These are phyloP conservation scores for Gymnopus androsaceus DNA, from an alignment of 1,284 basidiomycete species.

Conservation along the genomic window DNA sequence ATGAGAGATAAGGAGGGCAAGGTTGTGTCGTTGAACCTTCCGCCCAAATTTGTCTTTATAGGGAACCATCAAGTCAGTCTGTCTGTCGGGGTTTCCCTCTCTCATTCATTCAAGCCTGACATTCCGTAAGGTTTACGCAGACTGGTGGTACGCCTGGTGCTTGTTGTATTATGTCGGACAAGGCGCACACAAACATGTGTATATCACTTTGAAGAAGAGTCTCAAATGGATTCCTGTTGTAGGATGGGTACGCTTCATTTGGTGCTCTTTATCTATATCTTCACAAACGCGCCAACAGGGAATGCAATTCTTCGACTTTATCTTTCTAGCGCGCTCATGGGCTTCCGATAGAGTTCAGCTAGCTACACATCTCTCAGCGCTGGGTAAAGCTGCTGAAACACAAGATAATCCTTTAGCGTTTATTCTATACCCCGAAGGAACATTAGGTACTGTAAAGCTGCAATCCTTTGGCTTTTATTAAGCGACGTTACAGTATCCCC, in stretches of 20 bases:
- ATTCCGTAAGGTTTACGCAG: slow-evolving; percentile 72
- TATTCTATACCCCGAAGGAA: slow-evolving; percentile 92
- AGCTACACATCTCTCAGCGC: slow-evolving; percentile 54
- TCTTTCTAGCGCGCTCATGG: slow-evolving; percentile 66
- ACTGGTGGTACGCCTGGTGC: slow-evolving; percentile 94
- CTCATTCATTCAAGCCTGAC: neutral
- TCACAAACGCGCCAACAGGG: too few species aligned
- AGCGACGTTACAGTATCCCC: too few species aligned
- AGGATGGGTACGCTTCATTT: slow-evolving; percentile 72
- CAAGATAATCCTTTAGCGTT: slow-evolving; percentile 76
- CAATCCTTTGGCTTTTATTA: too few species aligned
- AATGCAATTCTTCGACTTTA: slow-evolving; percentile 93
- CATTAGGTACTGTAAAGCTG: too few species aligned
- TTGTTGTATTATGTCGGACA: slow-evolving; percentile 75
- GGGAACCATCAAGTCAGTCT: slow-evolving; percentile 78
- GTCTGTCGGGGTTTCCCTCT: slow-evolving; percentile 1
- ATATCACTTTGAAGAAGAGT: slow-evolving; percentile 89
- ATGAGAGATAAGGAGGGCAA: slow-evolving; percentile 58
- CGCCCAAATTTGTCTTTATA: slow-evolving; percentile 76
- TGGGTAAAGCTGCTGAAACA: slow-evolving; percentile 61
- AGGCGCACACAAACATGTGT: slow-evolving; percentile 67
- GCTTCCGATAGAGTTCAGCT: slow-evolving; percentile 73
- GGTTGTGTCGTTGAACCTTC: slow-evolving; percentile 66
- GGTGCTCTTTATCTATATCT: neutral
- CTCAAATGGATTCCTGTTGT: slow-evolving; percentile 86